Conservation (phyloP, 371 early-diverging fungal species). For the Blyttiomyces sp. region DNA sequence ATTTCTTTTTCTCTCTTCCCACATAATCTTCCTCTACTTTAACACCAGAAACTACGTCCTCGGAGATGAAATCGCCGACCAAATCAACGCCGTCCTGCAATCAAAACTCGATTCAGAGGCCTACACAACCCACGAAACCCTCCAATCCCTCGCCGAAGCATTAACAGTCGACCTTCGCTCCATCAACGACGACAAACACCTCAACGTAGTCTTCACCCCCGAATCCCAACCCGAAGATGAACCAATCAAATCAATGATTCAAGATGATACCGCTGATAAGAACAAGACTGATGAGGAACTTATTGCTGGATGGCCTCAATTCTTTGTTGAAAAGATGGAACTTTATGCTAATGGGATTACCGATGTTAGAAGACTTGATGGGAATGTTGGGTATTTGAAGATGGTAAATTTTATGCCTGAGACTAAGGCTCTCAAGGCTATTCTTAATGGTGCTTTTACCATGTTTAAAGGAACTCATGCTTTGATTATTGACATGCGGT, state of each 20-base stretch:
- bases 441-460: constrained; percentile 7
- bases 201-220: constrained; percentile 1
- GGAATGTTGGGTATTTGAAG: constrained; percentile 6
- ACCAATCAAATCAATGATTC: no score
- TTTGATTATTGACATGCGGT: constrained; percentile 19
- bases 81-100: background rate
- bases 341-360: background rate
- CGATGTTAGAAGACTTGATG: background rate
- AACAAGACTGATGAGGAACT: background rate
- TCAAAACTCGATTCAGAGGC: background rate
- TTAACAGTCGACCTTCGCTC: constrained; percentile 7
- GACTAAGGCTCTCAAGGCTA: background rate
- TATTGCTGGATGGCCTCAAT: background rate
- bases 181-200: constrained; percentile 17
- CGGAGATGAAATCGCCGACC: background rate
- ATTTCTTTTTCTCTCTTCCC: no score
- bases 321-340: background rate
- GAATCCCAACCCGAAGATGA: background rate
- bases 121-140: background rate
- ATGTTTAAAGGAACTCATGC: constrained; percentile 1
- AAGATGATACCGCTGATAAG: background rate
- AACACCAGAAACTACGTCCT: background rate
- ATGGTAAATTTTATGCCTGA: background rate
- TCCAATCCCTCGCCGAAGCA: constrained; percentile 4
- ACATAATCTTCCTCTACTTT: background rate